These are phyloP conservation scores for Annona squamosa DNA, from an alignment of 164 flowering plant genomes.

Conservation along the genomic window DNA sequence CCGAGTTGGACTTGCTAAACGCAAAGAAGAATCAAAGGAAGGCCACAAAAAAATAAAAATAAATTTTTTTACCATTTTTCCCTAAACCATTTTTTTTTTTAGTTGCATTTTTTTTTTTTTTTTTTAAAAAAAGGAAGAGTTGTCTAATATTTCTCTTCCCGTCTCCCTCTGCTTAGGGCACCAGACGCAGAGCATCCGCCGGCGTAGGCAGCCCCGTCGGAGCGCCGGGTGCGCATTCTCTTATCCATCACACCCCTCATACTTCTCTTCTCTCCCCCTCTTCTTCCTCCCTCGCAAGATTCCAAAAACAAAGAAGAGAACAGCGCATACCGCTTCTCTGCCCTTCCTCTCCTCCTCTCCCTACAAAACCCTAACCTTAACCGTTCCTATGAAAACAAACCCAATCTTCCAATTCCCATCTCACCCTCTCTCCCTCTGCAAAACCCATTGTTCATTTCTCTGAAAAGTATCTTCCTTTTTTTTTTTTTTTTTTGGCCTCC, in stretches of 20 bases:
- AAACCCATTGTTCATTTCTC: neutral
- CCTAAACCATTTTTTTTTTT: neutral
- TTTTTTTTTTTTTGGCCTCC: neutral
- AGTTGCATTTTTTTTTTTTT: neutral
- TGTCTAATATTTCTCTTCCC: neutral
- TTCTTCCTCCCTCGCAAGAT: neutral
- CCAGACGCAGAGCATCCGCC: neutral
- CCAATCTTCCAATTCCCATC: neutral
- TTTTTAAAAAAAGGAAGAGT: too few relatives aligned
- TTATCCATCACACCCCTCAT: slow-evolving; percentile 51
- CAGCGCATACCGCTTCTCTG: neutral
- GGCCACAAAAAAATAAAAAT: neutral
- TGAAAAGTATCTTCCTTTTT: neutral
- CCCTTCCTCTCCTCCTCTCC: neutral
- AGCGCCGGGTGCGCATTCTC: slow-evolving; percentile 20
- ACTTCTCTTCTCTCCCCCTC: slow-evolving; percentile 5
- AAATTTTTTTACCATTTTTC: neutral
- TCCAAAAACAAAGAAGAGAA: neutral
- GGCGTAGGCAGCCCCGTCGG: slow-evolving; percentile 1
- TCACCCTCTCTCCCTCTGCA: neutral
- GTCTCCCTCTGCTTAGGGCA: neutral
- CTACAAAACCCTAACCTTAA: slow-evolving; percentile 3
- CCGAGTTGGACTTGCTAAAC: too few relatives aligned
- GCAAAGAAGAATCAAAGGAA: too few relatives aligned
- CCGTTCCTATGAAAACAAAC: neutral